Evolutionary conservation across 345 rosid species (phyloP), one percentile per base, ranked within the genome.

Genomic region (Lepidium aucheri): DNA sequence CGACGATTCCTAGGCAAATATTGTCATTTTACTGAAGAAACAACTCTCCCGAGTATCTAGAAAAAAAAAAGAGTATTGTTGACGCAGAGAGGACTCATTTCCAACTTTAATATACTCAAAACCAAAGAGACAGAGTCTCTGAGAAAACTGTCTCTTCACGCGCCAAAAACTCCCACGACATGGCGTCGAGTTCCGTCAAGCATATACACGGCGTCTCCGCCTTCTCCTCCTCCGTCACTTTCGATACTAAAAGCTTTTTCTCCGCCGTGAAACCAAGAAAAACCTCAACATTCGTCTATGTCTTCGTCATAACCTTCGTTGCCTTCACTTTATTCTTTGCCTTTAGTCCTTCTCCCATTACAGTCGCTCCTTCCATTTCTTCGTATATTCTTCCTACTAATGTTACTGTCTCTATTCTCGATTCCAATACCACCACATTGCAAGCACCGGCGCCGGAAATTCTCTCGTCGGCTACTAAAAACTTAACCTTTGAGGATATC

Each of bases 311-410:
- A 44, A 81, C 84, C 14, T 90, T 90, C 56, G 86, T 90, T 38
- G 82, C 74, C 22, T 83, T 90, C 73, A 88, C 96, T 55, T 79
- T 80, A 22, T 93, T 86, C 72, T 69, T 90, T 22, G 91, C 93
- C 16, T 85, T 90, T 36, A 80, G 46, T 64, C 94, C 97, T 65
- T 88, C 97, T 72, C 53, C 79, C n/a, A n/a, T n/a, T n/a, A n/a
- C n/a, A n/a, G 34, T 79, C 83, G 1, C 78, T 84, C 44, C 69
- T 84, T 69, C 95, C 76, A 6, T 81, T 70, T 83, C 80, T 85
- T 74, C 85, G 30, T 72, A 75, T 46, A 45, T 79, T 18, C 80
- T 77, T 49, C 82, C 84, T 61, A 79, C 84, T 61, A 79, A 75
- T 45, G 28, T 58, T 51, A 76, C 82, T 6, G 44, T 77, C 50